A percentile compares a stretch with the other conserved stretches of the same genome.
Conservation (phyloP, 192 early-diverging fungal species). For the Coemansia sp. region DNA sequence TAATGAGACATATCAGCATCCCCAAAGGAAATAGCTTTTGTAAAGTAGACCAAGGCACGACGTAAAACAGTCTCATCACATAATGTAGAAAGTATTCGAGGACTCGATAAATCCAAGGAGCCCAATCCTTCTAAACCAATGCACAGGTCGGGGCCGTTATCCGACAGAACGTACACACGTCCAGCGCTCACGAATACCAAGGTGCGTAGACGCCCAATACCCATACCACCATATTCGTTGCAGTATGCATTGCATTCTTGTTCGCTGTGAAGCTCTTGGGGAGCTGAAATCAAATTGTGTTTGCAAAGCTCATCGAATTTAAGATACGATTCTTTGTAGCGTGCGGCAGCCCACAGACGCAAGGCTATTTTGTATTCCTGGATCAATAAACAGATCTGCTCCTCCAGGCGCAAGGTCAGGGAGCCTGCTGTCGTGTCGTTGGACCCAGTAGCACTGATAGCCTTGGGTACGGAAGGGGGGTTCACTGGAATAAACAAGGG, state of each 20-base stretch:
- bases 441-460: not conserved
- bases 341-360: conserved; percentile 23
- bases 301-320: conserved; percentile 16
- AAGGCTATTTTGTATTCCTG: conserved; percentile 31
- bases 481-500: conserved; percentile 33
- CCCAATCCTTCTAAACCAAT: not conserved
- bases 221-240: conserved; percentile 38
- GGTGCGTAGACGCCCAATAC: conserved; percentile 27
- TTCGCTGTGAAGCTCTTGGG: conserved; percentile 27
- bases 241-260: conserved; percentile 43
- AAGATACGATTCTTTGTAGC: conserved; percentile 10
- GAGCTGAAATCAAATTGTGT: conserved; percentile 9
- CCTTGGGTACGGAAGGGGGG: conserved; percentile 8
- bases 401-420: conserved; percentile 23
- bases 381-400: conserved; percentile 27
- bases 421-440: not conserved
- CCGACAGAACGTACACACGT: conserved; percentile 4
- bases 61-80: not conserved
- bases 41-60: conserved; percentile 13
- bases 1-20: conserved; percentile 11
- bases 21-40: conserved; percentile 20
- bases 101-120: not conserved
- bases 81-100: not conserved
- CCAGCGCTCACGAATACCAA: conserved; percentile 27
- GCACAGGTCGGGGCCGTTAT: not conserved